These are phyloP conservation scores for Cyberlindnera euphorbiiphila DNA, from an alignment of 805 yeast species.

Conservation along the genomic window DNA sequence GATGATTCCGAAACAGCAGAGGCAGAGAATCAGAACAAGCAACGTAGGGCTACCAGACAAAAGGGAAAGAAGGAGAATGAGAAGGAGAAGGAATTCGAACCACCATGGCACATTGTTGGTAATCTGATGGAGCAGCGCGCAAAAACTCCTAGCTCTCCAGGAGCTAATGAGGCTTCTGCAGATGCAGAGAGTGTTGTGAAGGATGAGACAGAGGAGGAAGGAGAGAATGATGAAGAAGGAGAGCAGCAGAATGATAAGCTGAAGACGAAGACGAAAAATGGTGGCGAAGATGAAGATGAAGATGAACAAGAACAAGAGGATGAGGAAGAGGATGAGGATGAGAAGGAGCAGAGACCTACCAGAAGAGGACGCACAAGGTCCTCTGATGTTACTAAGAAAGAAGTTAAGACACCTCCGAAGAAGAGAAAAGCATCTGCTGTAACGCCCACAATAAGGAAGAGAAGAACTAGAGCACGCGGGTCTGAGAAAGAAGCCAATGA, in stretches of 20 bases:
- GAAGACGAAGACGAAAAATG: not conserved
- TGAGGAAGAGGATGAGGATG: not conserved
- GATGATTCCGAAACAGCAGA: slow-evolving; percentile 2
- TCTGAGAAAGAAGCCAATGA: not conserved
- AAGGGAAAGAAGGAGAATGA: not conserved
- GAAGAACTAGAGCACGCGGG: not conserved
- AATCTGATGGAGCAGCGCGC: not conserved
- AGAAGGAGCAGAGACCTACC: too few relatives aligned
- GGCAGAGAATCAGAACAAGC: too few relatives aligned
- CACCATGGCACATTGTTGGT: not conserved
- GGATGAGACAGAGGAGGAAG: not conserved
- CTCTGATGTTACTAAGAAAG: too few relatives aligned
- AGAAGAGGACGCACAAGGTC: too few relatives aligned
- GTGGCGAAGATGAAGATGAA: not conserved
- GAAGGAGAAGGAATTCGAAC: not conserved
- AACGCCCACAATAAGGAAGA: too few relatives aligned
- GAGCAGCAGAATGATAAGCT: slow-evolving; percentile 8
- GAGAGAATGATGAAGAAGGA: slow-evolving; percentile 1
- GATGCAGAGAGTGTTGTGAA: not conserved
- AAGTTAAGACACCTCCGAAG: too few relatives aligned
- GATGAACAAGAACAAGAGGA: not conserved
- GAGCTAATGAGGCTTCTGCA: too few relatives aligned
- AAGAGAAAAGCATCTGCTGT: too few relatives aligned
- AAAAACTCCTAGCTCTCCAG: not conserved
- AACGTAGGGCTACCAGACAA: too few relatives aligned